Evolutionary conservation across 495 filamentous ascomycete genomes (phyloP), one percentile per base, ranked within the genome.

Genomic region (Darksidea phi): DNA sequence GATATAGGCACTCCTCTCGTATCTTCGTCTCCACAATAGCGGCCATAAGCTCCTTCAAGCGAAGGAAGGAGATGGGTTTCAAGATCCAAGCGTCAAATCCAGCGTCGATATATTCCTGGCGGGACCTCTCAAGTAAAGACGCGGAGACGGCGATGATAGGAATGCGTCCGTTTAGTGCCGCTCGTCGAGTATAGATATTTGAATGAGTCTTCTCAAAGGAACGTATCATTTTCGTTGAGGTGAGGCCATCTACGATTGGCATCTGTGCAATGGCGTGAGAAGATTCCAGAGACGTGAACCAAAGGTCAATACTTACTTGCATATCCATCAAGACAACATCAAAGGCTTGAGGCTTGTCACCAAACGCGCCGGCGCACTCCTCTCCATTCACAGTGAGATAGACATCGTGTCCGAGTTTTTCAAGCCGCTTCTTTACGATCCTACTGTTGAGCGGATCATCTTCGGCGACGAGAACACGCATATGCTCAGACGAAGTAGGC

Each of bases 291-390:
- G n/a, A 32, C 24, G 41, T 23, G 10, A 24, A 28, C 28, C 23
- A 34, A 20, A 28, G 28, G 23, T n/a, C 20, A 13, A 32, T 20
- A 57, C 47, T 68, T 67, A 90, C 90, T 79, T 96, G 91, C 76
- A 96, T 91, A 69, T 97, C 93, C 93, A 97, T 97, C 68, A 97
- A 78, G 17, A 97, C 78, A n/a, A 92, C 85, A 72, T 97, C 91
- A 66, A 86, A 95, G 15, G 54, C 71, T 42, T 67, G 68, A 1
- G 82, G 76, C 45, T 82, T 79, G 20, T 86, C 84, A 24, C 71
- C 75, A 68, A 89, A 93, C 6, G 81, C 76, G 46, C 78, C 78
- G 0, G 88, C 88, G 67, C 93, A 97, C 60, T 92, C 90, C 70
- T 95, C 86, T 1, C 93, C 93, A 67, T 97, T 96, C 17, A 87